Evolutionary conservation across 75 land plant genomes (phyloP).

Genomic region (Ceratopteris richardii): DNA sequence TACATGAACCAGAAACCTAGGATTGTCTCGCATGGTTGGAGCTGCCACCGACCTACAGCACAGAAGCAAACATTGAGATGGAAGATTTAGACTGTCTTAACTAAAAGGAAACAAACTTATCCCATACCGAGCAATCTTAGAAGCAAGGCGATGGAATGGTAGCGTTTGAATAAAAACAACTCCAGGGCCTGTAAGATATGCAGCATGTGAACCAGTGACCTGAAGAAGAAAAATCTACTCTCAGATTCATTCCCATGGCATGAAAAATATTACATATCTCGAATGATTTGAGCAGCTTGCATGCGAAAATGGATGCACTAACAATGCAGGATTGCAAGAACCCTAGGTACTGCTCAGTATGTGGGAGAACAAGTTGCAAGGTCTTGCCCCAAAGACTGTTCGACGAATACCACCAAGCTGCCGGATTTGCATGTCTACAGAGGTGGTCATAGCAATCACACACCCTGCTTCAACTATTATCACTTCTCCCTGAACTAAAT

Average conservation of each 20-base stretch:
- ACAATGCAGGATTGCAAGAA: not conserved
- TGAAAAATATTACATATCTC: no score
- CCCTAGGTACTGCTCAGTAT: no score
- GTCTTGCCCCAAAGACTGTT: constrained; percentile 65
- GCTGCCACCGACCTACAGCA: constrained; percentile 69
- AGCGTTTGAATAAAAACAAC: constrained; percentile 89
- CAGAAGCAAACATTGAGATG: no score
- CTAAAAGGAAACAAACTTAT: not conserved
- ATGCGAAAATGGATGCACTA: no score
- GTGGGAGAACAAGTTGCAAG: not conserved
- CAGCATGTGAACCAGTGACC: not conserved
- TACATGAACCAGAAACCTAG: constrained; percentile 65
- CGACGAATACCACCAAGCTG: constrained; percentile 43
- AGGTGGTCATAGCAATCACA: constrained; percentile 58
- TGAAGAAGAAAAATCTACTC: not conserved
- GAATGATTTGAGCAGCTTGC: no score
- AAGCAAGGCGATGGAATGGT: constrained; percentile 68
- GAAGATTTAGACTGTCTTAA: constrained; percentile 5
- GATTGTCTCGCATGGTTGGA: constrained; percentile 81
- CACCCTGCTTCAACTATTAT: constrained; percentile 65
- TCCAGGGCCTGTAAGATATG: constrained; percentile 74
- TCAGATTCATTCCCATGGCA: constrained; percentile 1
- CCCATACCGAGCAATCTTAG: constrained; percentile 67
- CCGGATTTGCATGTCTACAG: constrained; percentile 50
- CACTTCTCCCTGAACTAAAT: constrained; percentile 70